Evolutionary conservation across 2,329 filamentous ascomycete species (phyloP).

Genomic region (Diaporthe sp.): DNA sequence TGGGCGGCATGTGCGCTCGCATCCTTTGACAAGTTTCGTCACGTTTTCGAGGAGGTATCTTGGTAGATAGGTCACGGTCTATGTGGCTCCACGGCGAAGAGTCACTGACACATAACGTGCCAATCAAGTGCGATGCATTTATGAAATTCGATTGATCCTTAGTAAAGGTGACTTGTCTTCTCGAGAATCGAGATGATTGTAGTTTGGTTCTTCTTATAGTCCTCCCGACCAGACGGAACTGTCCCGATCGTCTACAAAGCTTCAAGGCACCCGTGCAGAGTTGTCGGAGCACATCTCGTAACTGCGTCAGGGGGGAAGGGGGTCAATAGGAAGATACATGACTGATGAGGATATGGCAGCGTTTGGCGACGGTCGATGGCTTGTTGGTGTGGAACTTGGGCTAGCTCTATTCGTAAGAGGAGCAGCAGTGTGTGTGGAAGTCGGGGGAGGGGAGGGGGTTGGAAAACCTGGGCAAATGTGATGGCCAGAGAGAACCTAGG

Average conservation of each 20-base stretch:
- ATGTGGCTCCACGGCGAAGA: too few species aligned
- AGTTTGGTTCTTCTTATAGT: background rate
- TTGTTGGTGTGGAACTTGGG: background rate
- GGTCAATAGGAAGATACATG: background rate
- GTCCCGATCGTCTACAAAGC: background rate
- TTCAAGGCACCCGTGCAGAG: background rate
- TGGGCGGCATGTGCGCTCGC: background rate
- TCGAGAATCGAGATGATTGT: background rate
- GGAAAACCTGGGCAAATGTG: background rate
- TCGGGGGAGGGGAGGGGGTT: background rate
- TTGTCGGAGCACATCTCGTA: background rate
- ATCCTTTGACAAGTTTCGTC: background rate
- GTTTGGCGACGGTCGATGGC: background rate
- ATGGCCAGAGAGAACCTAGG: background rate
- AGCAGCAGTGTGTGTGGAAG: background rate
- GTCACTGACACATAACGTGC: background rate
- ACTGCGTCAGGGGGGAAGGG: background rate
- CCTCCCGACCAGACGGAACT: too few species aligned
- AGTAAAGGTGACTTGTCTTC: background rate
- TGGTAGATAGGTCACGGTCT: background rate
- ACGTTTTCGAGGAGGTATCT: background rate
- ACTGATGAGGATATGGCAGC: background rate
- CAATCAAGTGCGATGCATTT: constrained; percentile 27
- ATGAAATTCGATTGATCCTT: background rate
- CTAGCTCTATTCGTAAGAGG: too few species aligned